Percentiles rank a stretch among this genome's conserved stretches.
Conservation (phyloP, 345 rosid genomes). For the Cardiospermum halicacabum region DNA sequence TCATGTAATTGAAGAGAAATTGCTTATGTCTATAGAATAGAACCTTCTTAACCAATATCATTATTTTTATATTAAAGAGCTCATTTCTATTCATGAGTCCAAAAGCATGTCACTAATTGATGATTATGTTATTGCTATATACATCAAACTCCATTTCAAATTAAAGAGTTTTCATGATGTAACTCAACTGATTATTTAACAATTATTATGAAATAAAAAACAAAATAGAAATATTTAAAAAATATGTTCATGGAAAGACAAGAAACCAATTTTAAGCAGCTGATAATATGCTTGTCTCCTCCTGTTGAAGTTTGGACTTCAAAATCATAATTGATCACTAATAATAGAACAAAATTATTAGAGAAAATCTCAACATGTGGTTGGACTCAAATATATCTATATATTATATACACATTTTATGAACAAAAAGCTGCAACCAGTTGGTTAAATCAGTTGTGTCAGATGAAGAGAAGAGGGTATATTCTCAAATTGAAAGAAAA, state of each 20-base stretch:
- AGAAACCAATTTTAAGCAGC: not conserved
- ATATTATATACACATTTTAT: too few species aligned
- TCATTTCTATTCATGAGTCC: not conserved
- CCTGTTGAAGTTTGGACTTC: not conserved
- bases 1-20: not conserved
- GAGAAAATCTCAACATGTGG: too few species aligned
- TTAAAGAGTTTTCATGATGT: too few species aligned
- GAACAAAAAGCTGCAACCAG: too few species aligned
- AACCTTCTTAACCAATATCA: not conserved
- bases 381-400: too few species aligned
- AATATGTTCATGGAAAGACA: not conserved
- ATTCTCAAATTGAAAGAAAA: slow-evolving; percentile 41
- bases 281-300: not conserved
- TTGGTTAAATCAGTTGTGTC: too few species aligned
- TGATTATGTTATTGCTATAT: too few species aligned
- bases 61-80: too few species aligned
- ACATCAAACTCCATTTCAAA: too few species aligned
- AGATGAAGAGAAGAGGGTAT: slow-evolving; percentile 29
- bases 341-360: not conserved
- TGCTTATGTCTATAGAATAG: not conserved
- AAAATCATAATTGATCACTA: not conserved
- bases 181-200: not conserved
- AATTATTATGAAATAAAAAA: too few species aligned
- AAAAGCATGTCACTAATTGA: too few species aligned
- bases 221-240: not conserved